A percentile compares a stretch with the other conserved stretches of the same genome.
These are phyloP conservation scores for Meira miltonrushii DNA, from an alignment of 1,284 basidiomycete genomes.

Conservation along the genomic window DNA sequence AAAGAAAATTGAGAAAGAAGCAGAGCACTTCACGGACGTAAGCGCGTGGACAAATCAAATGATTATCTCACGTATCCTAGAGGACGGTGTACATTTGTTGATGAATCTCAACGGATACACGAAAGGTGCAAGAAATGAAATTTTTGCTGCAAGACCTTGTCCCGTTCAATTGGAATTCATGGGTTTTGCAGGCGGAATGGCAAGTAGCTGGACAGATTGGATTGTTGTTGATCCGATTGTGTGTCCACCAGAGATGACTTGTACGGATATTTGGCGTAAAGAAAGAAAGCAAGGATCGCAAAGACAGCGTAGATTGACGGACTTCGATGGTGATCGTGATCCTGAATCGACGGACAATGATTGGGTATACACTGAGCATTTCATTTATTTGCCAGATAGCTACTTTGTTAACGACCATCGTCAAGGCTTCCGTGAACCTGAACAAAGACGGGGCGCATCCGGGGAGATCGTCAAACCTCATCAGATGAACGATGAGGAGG, in stretches of 20 bases:
- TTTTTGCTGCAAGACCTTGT: constrained; percentile 62
- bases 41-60: constrained; percentile 57
- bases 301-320: constrained; percentile 30
- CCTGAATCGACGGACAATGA: constrained; percentile 57
- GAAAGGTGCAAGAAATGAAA: constrained; percentile 64
- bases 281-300: not conserved
- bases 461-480: not conserved
- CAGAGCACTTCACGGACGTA: constrained; percentile 59
- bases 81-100: constrained; percentile 61
- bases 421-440: constrained; percentile 56
- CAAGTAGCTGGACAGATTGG: constrained; percentile 63
- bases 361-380: constrained; percentile 59
- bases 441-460: constrained; percentile 7
- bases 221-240: constrained; percentile 60
- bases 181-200: constrained; percentile 59
- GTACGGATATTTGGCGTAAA: constrained; percentile 55
- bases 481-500: constrained; percentile 29
- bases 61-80: constrained; percentile 57
- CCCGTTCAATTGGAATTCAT: constrained; percentile 62
- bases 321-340: constrained; percentile 58
- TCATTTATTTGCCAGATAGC: constrained; percentile 58
- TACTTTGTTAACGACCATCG: constrained; percentile 65
- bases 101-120: constrained; percentile 63
- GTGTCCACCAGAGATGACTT: constrained; percentile 58
- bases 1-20: constrained; percentile 58